Conservation (phyloP, 768 basidiomycete species). For the Lepiota venenata region DNA sequence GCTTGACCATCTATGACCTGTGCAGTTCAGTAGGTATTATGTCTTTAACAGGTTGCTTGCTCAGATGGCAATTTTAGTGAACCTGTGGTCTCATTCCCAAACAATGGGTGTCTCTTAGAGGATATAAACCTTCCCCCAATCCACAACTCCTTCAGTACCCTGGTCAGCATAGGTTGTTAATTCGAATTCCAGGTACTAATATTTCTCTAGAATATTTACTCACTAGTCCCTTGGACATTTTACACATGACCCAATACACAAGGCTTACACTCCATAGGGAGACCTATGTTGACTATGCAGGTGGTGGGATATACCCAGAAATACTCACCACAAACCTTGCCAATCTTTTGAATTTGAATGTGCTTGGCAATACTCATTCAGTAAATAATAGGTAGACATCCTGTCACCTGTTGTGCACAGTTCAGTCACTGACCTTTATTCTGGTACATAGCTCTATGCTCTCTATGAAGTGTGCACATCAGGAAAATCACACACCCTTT, state of each 20-base stretch:
- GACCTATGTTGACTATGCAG: constrained; percentile 86
- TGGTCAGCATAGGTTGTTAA: constrained; percentile 18
- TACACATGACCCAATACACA: constrained; percentile 58
- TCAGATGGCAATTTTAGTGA: too few relatives aligned
- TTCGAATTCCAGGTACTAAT: not conserved
- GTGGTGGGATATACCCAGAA: constrained; percentile 75
- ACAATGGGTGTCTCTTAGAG: too few relatives aligned
- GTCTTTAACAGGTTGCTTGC: too few relatives aligned
- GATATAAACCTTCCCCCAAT: too few relatives aligned
- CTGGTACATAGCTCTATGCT: not conserved
- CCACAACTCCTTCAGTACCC: constrained; percentile 19
- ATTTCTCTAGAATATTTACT: constrained; percentile 45
- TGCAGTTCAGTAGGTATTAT: too few relatives aligned
- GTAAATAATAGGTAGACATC: constrained; percentile 1
- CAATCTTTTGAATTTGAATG: constrained; percentile 56
- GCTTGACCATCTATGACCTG: too few relatives aligned
- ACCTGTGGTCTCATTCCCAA: too few relatives aligned
- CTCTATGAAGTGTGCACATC: not conserved
- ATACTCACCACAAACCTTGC: constrained; percentile 68
- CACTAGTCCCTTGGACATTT: constrained; percentile 69
- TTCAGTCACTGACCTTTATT: not conserved
- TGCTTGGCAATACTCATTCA: not conserved
- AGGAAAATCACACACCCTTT: too few relatives aligned
- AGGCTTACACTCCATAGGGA: constrained; percentile 59
- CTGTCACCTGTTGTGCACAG: too few relatives aligned